These are phyloP conservation scores for Linderina pennispora DNA, from an alignment of 192 early-diverging fungal genomes.

Conservation along the genomic window DNA sequence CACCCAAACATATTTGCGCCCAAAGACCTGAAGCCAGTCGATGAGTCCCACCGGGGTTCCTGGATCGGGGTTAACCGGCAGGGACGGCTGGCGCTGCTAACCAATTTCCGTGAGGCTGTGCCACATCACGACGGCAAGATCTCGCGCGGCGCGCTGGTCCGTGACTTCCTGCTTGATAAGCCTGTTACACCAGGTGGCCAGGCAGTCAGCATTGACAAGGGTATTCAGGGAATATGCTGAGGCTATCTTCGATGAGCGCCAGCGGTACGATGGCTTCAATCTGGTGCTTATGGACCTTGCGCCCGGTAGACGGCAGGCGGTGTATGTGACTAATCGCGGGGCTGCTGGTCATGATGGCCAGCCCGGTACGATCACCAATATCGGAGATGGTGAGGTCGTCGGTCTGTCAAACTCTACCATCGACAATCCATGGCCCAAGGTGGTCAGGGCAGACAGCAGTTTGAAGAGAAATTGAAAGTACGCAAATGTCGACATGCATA, in stretches of 20 bases:
- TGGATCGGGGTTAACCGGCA: conserved; percentile 27
- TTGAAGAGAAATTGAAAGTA: too few relatives aligned
- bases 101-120: conserved; percentile 20
- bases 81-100: conserved; percentile 23
- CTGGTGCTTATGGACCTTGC: conserved; percentile 32
- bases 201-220: background rate
- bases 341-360: background rate
- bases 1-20: conserved; percentile 26
- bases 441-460: conserved; percentile 6
- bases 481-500: too few relatives aligned
- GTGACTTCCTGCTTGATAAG: conserved; percentile 17
- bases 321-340: conserved; percentile 32
- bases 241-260: conserved; percentile 12
- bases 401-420: conserved; percentile 36
- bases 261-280: conserved; percentile 39
- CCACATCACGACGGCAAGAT: conserved; percentile 13
- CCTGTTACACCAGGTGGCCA: background rate
- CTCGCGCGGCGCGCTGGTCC: conserved; percentile 38
- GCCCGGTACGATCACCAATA: background rate
- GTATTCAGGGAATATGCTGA: conserved; percentile 19
- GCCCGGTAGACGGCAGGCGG: background rate
- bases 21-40: conserved; percentile 19
- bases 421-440: conserved; percentile 30
- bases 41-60: conserved; percentile 18
- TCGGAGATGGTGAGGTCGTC: background rate